Conservation (phyloP, 768 basidiomycete species). For the Podaxis carcinomalis region DNA sequence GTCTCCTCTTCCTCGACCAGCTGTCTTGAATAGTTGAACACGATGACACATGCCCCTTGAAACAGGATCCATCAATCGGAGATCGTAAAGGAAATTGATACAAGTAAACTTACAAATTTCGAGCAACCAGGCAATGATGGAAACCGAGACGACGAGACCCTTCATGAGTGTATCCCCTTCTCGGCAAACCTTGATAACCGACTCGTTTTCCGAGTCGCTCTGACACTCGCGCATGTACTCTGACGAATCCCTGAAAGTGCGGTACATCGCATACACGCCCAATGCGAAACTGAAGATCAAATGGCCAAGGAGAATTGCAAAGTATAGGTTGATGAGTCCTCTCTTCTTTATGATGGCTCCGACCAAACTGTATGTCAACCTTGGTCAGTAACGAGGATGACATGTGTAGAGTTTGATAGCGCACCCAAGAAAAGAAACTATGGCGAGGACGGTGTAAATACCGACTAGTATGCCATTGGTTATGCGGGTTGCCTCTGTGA, state of each 20-base stretch:
- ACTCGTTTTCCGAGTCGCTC: conserved; percentile 24
- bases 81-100: background rate
- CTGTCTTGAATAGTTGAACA: conserved; percentile 39
- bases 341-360: conserved; percentile 39
- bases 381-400: background rate
- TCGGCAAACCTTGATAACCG: conserved; percentile 30
- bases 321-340: conserved; percentile 37
- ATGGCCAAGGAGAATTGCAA: conserved; percentile 36
- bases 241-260: conserved; percentile 36
- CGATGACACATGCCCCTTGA: conserved; percentile 44
- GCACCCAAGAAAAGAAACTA: conserved; percentile 44
- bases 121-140: conserved; percentile 42
- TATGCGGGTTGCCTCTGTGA: conserved; percentile 31
- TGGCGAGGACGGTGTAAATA: conserved; percentile 35
- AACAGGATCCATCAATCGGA: conserved; percentile 5
- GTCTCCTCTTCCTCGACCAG: conserved; percentile 39
- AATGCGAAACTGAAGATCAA: conserved; percentile 40
- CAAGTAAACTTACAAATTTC: conserved; percentile 37
- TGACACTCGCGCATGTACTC: conserved; percentile 35
- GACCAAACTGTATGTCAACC: conserved; percentile 27
- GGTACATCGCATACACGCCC: conserved; percentile 40
- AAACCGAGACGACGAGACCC: conserved; percentile 35
- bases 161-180: conserved; percentile 37
- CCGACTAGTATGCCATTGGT: conserved; percentile 37
- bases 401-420: conserved; percentile 7